Base-by-base conservation (phyloP, 2,329 filamentous ascomycete species). In the Fusarium stilboides region DNA sequence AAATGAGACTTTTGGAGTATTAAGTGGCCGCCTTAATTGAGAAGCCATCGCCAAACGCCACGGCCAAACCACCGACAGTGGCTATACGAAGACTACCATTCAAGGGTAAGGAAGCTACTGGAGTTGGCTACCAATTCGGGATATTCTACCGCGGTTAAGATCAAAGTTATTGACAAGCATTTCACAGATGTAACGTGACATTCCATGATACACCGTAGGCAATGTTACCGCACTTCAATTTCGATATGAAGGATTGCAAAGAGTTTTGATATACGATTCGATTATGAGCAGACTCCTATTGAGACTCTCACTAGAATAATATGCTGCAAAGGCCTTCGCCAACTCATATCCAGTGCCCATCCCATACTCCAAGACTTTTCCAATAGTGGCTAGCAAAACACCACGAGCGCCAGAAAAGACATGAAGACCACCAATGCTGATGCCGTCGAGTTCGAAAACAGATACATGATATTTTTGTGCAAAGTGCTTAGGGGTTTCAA, bases 401-500 rank as follows among this genome's bases (percentile, higher is more conserved):
- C 54, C 57, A 31, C 28, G n/a, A 20, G 37, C 22, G 43, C 40
- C 19, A 45, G 17, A 22, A 51, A 34, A 45, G 36, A 43, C 42
- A 39, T 46, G 17, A 42, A 36, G 28, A 26, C 39, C 37, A 31
- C 43, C 40, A 22, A 54, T 45, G 53, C 52, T 51, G 43, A 52
- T 54, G 45, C 20, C 40, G 20, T 42, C 42, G 34, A 56, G 24
- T 51, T 43, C 46, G 20, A 22, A 33, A 54, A 53, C 22, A 39
- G 26, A n/a, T 34, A 24, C 47, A 52, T 17, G 45, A 43, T 47
- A 51, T 50, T 50, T 57, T 42, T 49, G 13, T 45, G 20, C 37
- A 47, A 44, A 50, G 45, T 57, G 57, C 54, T 67, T 47, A 19
- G 47, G 46, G 53, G 26, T 44, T 51, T 50, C 45, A 52, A 68